Evolutionary conservation across 192 early-diverging fungal genomes (phyloP), one percentile per base, ranked within the genome.

Genomic region (Allomyces macrogynus): DNA sequence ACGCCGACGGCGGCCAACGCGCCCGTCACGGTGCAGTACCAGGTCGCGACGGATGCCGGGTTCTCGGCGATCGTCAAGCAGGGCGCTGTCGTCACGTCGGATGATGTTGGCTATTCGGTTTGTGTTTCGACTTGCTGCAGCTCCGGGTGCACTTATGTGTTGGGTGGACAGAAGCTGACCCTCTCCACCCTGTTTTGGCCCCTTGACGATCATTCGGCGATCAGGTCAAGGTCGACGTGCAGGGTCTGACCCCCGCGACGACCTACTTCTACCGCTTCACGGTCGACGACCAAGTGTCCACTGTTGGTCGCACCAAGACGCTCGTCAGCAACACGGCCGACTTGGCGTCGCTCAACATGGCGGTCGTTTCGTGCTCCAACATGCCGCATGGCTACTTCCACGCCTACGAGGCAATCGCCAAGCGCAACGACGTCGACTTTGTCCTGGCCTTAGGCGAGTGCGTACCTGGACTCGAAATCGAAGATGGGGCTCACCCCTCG

Each of bases 321-420:
- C 67, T 77, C 0, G 18, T 54, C 12, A 11, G 10, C 18, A 18
- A 11, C 18, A 18, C 10, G 12, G 44, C 44, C 44, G 18, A 54
- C 10, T 0, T 68, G 1, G 67, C 22, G 7, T 64, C 27, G 49
- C 65, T 65, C 72, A 63, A 65, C 24, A 43, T 73, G 24, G 75
- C 72, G 60, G 72, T 76, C 49, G 69, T 76, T 22, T 64, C 64
- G n/a, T 76, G 75, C 66, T 69, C 70, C 8, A 73, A 71, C 68
- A 49, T 67, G 23, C 72, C 75, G 4, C 20, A 27, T 0, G 75
- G 75, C 8, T 76, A 69, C 65, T 76, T 76, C 72, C 73, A 73
- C 42, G 72, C 72, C 20, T 76, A 76, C 60, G 60, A 61, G 22
- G 60, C 57, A 43, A 69, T 76, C 32, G 71, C 67, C 26, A 44